Evolutionary conservation across 176 grass and related monocot genomes (phyloP).

Genomic region (Oryza meyeriana): DNA sequence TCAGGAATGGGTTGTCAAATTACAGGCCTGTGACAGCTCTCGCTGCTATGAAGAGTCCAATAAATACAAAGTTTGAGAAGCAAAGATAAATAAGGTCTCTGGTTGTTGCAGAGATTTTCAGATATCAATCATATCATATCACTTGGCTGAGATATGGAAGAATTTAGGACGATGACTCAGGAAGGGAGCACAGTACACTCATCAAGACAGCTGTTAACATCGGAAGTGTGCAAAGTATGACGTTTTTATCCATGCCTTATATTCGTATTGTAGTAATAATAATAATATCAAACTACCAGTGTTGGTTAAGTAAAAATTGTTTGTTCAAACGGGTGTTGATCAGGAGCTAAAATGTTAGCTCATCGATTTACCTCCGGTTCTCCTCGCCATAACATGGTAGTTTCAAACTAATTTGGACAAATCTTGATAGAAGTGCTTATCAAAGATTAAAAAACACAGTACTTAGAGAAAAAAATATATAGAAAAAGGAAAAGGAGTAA

Average conservation of each 20-base stretch:
- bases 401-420: not conserved
- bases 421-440: not conserved
- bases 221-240: not conserved
- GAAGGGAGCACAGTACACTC: not conserved
- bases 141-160: constrained; percentile 15
- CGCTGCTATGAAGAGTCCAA: not conserved
- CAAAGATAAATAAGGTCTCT: not conserved
- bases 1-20: not conserved
- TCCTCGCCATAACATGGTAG: not conserved
- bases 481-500: not conserved
- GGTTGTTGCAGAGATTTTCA: not conserved
- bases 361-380: not conserved
- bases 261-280: not conserved
- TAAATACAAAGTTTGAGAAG: not conserved
- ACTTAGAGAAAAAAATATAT: not conserved
- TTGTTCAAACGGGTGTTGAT: not conserved
- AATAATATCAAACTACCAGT: not conserved
- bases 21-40: not conserved
- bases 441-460: not conserved
- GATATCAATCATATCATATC: not conserved
- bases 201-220: not conserved
- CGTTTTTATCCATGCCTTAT: not conserved
- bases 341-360: not conserved
- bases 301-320: not conserved
- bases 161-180: constrained; percentile 5